Evolutionary conservation across 108 stramenopile genomes (phyloP).

Genomic region (Nitzschia palea): DNA sequence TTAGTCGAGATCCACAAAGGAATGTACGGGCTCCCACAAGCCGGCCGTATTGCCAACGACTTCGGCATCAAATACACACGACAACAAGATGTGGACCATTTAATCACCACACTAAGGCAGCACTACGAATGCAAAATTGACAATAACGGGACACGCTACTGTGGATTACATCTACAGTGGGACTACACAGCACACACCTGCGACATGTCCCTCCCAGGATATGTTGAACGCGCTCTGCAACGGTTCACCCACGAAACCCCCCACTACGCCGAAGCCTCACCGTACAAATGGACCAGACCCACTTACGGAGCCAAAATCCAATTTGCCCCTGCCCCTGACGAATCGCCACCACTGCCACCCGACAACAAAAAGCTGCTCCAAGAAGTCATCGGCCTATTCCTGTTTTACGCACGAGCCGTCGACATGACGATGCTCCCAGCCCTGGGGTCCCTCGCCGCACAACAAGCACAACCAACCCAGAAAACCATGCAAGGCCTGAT

Average conservation of each 20-base stretch:
- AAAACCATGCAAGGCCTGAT: conserved; percentile 13
- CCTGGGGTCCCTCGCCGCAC: conserved; percentile 21
- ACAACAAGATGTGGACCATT: conserved; percentile 21
- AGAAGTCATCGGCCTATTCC: conserved; percentile 40
- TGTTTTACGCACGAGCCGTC: conserved; percentile 43
- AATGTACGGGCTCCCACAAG: conserved; percentile 52
- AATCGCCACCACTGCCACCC: background rate
- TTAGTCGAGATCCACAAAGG: conserved; percentile 10
- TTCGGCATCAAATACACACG: conserved; percentile 36
- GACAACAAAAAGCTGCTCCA: conserved; percentile 28
- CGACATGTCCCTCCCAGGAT: conserved; percentile 26
- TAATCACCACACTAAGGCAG: conserved; percentile 25
- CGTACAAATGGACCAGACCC: conserved; percentile 26
- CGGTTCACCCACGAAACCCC: conserved; percentile 38
- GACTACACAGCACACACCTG: conserved; percentile 34
- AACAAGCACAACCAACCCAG: conserved; percentile 26
- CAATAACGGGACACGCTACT: too few relatives aligned
- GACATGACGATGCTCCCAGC: conserved; percentile 38
- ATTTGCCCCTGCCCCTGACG: conserved; percentile 25
- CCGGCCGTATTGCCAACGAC: conserved; percentile 47
- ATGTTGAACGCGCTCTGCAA: conserved; percentile 23
- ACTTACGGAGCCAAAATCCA: too few relatives aligned
- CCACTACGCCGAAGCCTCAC: conserved; percentile 26
- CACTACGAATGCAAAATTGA: conserved; percentile 26
- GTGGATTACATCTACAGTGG: too few relatives aligned